A percentile compares a stretch with the other conserved stretches of the same genome.
Evolutionary conservation across 2,329 filamentous ascomycete species (phyloP).

Genomic region (Pleurostoma richardsiae): DNA sequence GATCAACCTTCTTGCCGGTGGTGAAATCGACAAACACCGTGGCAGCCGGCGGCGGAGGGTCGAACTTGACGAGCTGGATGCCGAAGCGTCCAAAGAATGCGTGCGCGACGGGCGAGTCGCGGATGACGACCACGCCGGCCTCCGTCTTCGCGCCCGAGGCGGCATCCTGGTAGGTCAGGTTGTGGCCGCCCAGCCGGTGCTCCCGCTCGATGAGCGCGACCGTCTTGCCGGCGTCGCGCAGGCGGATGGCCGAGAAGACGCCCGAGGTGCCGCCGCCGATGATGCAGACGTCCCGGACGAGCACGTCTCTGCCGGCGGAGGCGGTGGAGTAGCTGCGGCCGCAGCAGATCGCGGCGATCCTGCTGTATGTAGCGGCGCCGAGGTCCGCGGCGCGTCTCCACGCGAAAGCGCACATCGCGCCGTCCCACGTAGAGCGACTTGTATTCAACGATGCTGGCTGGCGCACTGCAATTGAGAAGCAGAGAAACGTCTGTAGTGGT

Average conservation of each 20-base stretch:
- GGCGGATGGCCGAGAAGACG: slow-evolving; percentile 9
- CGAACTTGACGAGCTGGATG: slow-evolving; percentile 16
- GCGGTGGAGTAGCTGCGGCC: too few relatives aligned
- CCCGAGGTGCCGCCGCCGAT: slow-evolving; percentile 15
- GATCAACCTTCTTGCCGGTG: slow-evolving; percentile 20
- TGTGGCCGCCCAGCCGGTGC: slow-evolving; percentile 27
- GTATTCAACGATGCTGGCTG: too few relatives aligned
- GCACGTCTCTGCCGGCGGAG: slow-evolving; percentile 1
- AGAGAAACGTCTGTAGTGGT: too few relatives aligned
- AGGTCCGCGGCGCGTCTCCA: too few relatives aligned
- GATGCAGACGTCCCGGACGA: slow-evolving; percentile 9
- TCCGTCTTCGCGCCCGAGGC: slow-evolving; percentile 20
- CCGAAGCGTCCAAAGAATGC: slow-evolving; percentile 35
- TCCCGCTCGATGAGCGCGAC: slow-evolving; percentile 12
- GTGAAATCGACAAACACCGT: slow-evolving; percentile 24
- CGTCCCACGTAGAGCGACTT: too few relatives aligned
- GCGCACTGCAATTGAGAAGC: too few relatives aligned
- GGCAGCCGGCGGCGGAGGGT: slow-evolving; percentile 13
- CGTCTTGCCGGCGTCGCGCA: slow-evolving; percentile 10
- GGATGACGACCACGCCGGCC: slow-evolving; percentile 26
- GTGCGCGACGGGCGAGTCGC: slow-evolving; percentile 18
- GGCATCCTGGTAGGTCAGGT: slow-evolving; percentile 37
- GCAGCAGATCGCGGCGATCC: too few relatives aligned
- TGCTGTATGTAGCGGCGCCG: too few relatives aligned
- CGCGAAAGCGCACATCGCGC: too few relatives aligned